Percentiles rank a stretch among this genome's conserved stretches.
Evolutionary conservation across 1,284 basidiomycete genomes (phyloP).

Genomic region (Leccinum solheimii): DNA sequence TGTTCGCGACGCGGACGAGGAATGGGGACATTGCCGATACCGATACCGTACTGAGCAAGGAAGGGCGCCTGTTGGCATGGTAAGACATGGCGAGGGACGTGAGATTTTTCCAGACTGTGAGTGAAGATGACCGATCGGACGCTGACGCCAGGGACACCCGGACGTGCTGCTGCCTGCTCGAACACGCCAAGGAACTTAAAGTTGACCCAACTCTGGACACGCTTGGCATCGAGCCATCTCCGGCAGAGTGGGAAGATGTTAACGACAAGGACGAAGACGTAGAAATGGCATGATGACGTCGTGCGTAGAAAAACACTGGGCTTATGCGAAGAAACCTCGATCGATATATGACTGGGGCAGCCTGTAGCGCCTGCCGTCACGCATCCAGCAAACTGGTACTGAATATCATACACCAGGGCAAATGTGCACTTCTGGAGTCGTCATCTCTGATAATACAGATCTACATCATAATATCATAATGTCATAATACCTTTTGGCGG

Average conservation of each 20-base stretch:
- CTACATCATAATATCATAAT: neutral
- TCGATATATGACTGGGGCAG: neutral
- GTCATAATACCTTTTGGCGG: neutral
- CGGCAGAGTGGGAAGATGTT: conserved; percentile 28
- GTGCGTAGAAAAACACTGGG: neutral
- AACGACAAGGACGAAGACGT: conserved; percentile 53
- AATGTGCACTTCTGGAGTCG: too few species aligned
- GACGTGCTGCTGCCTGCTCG: conserved; percentile 57
- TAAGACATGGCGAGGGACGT: conserved; percentile 81
- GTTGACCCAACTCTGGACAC: conserved; percentile 47
- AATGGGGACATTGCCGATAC: conserved; percentile 47
- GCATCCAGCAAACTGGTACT: neutral
- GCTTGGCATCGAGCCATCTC: conserved; percentile 67
- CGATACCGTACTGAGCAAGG: conserved; percentile 16
- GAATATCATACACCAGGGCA: neutral
- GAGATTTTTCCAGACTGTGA: conserved; percentile 74
- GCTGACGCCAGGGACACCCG: conserved; percentile 1
- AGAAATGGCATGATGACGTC: conserved; percentile 53
- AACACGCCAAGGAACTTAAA: conserved; percentile 73
- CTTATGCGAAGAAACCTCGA: neutral
- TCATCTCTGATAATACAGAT: neutral
- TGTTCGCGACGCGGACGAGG: conserved; percentile 68
- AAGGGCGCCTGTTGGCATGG: conserved; percentile 63
- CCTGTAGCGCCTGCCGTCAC: neutral
- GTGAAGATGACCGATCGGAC: conserved; percentile 26